Base-by-base conservation (phyloP, 2,329 filamentous ascomycete species). In the Teratosphaeria zuluensis region DNA sequence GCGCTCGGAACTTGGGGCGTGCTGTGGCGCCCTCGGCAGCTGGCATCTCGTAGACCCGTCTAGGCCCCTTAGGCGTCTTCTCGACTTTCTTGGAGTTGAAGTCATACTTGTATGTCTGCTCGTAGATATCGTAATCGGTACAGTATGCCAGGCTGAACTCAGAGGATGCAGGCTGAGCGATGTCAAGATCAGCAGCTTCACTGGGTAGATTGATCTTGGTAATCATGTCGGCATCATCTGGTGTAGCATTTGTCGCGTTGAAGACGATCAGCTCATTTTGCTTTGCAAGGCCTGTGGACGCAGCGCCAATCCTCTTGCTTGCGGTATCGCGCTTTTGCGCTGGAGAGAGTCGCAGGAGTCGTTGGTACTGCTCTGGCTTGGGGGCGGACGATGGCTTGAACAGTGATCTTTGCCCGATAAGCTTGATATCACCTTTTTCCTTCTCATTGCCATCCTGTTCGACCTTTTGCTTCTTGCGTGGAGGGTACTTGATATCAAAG, bases 201-300 rank as follows among this genome's bases (percentile, higher is more conserved):
- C 78, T 76, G 5, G 73, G 74, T 33, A 85, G 72, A 12, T 70
- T 70, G 56, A 86, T 80, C 24, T 80, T 72, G 63, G 79, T 74
- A 65, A 84, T 76, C 11, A 85, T 74, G 59, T 85, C 81, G 19
- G 73, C 67, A 14, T 74, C 63, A 38, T 76, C 75, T 16, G 81
- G 82, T 1, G 77, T 75, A 1, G 78, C 76, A 21, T 79, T 78
- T 7, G 80, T 83, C 19, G 86, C 84, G 69, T 89, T 83, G 70
- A 96, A 95, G 51, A 96, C 75, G 30, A 90, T 86, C 61, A 96
- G 82, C 74, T 96, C 88, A 12, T 87, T 83, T 54, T 87, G 78
- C 61, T 76, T 71, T 8, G 89, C 85, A 63, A 95, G 78, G 31
- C 89, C 89, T 0, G 90, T 92, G 9, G 90, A 87, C 61, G 88